Conservation (phyloP, 345 rosid genomes). For the Abelmoschus esculentus region DNA sequence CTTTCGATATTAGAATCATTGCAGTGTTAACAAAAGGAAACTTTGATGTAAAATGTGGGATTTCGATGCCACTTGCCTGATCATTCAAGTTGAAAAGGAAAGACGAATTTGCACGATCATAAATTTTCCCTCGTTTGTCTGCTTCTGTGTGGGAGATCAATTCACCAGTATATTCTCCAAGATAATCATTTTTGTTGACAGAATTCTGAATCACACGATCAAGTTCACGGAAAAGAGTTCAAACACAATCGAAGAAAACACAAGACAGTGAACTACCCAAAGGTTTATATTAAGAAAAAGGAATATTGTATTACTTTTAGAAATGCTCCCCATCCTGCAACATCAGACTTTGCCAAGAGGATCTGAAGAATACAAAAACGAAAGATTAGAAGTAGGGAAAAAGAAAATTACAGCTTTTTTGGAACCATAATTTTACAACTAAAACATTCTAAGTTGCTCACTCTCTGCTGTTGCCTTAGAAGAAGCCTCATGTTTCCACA, state of each 20-base stretch:
- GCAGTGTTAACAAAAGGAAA: not conserved
- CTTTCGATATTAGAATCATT: not conserved
- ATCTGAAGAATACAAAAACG: constrained; percentile 39
- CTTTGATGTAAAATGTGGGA: not conserved
- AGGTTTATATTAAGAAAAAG: not conserved
- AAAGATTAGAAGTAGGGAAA: constrained; percentile 11
- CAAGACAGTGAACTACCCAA: not conserved
- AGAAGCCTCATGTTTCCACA: constrained; percentile 89
- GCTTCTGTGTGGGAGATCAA: constrained; percentile 92
- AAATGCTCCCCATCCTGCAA: constrained; percentile 99
- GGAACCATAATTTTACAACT: not conserved
- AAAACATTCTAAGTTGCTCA: constrained; percentile 22
- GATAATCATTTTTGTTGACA: constrained; percentile 89
- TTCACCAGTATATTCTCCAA: constrained; percentile 98
- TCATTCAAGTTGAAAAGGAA: constrained; percentile 98
- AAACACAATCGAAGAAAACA: not conserved
- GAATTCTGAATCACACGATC: constrained; percentile 54
- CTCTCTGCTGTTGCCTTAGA: constrained; percentile 71
- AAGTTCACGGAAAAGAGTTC: constrained; percentile 13
- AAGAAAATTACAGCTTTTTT: not conserved
- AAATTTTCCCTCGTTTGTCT: constrained; percentile 96
- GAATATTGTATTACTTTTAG: constrained; percentile 51
- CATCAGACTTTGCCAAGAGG: constrained; percentile 81
- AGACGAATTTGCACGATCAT: constrained; percentile 94
- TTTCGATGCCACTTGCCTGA: constrained; percentile 49